A percentile compares a stretch with the other conserved stretches of the same genome.
Conservation (phyloP, 768 basidiomycete species). For the Jaapia argillacea region DNA sequence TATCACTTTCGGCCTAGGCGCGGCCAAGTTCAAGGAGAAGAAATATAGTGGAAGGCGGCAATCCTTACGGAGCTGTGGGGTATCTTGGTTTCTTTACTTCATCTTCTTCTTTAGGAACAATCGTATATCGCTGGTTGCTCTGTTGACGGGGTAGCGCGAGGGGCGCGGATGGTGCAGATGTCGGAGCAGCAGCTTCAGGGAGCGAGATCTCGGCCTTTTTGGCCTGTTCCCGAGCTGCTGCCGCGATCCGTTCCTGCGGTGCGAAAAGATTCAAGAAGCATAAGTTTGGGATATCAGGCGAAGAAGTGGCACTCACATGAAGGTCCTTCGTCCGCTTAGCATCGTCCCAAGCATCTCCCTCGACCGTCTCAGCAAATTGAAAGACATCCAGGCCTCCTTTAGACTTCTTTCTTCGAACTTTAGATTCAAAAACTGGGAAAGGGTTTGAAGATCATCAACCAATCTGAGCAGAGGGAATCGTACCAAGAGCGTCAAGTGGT, state of each 20-base stretch:
- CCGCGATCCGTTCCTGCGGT: too few relatives aligned
- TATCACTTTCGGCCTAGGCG: slow-evolving; percentile 45
- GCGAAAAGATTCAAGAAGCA: too few relatives aligned
- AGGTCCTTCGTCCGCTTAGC: slow-evolving; percentile 44
- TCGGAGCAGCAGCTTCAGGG: slow-evolving; percentile 3
- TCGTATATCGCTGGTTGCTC: slow-evolving; percentile 11
- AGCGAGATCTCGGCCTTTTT: background rate
- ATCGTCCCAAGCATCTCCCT: slow-evolving; percentile 59
- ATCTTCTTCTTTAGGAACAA: background rate
- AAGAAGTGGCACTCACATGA: slow-evolving; percentile 34
- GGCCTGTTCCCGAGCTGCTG: too few relatives aligned
- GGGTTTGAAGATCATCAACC: background rate
- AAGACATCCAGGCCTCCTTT: slow-evolving; percentile 51
- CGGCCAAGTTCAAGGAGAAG: background rate
- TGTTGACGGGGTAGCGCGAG: background rate
- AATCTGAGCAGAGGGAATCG: slow-evolving; percentile 8
- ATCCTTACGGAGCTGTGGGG: slow-evolving; percentile 17
- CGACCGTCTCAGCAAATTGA: slow-evolving; percentile 75
- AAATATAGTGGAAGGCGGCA: background rate
- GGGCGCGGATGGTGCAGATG: background rate
- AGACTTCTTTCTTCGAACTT: slow-evolving; percentile 50
- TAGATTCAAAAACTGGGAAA: slow-evolving; percentile 50
- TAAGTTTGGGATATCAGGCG: background rate
- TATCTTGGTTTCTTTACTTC: slow-evolving; percentile 1
- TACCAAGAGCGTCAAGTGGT: slow-evolving; percentile 74